These are phyloP conservation scores for Bothriochloa decipiens DNA, from an alignment of 176 grass and related monocot species.

Conservation along the genomic window DNA sequence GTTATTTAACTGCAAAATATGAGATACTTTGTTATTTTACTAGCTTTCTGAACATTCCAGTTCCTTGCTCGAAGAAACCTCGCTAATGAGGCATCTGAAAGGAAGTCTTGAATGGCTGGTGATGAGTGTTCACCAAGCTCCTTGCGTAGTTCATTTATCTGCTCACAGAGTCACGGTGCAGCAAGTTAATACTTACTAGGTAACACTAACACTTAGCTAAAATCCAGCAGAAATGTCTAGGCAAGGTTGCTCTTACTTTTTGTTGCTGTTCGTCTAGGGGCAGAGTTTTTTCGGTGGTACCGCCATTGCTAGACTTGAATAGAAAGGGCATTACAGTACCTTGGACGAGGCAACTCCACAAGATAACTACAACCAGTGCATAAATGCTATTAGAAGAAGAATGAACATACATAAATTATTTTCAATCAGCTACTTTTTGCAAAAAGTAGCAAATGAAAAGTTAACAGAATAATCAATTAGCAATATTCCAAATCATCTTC, in stretches of 20 bases:
- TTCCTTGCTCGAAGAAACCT: constrained; percentile 71
- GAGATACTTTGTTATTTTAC: constrained; percentile 53
- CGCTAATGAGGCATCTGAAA: constrained; percentile 56
- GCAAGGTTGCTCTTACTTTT: constrained; percentile 39
- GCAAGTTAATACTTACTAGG: not conserved
- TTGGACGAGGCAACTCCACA: not conserved
- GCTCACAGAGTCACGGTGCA: constrained; percentile 16
- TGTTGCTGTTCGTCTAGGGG: constrained; percentile 54
- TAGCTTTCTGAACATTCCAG: constrained; percentile 72
- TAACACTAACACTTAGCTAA: not conserved
- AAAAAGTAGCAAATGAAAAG: not conserved
- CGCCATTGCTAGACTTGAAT: constrained; percentile 51
- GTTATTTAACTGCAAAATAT: not conserved
- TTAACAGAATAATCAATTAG: not conserved
- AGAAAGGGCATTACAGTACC: constrained; percentile 56
- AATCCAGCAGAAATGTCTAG: not conserved
- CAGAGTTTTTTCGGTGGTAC: constrained; percentile 39
- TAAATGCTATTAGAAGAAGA: constrained; percentile 18
- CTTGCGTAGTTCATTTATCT: constrained; percentile 75
- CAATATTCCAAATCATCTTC: no score
- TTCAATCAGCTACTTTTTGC: not conserved
- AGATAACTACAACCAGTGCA: constrained; percentile 18
- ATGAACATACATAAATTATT: not conserved
- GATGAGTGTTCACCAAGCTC: constrained; percentile 46
- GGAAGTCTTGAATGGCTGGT: constrained; percentile 49